Conservation (phyloP, 768 basidiomycete species). For the Filobasidium wieringae region DNA sequence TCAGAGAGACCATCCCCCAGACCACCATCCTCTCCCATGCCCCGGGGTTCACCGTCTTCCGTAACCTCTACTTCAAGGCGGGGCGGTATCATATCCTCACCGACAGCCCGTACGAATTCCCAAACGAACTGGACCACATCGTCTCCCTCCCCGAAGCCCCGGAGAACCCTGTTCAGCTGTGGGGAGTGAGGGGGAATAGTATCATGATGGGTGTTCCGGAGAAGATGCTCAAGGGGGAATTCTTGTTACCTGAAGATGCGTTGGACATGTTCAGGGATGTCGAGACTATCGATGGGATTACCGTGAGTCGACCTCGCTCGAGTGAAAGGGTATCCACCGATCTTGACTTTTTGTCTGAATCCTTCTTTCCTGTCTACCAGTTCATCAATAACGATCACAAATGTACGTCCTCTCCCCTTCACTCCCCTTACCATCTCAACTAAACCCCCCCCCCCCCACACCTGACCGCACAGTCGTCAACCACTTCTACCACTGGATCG, state of each 20-base stretch:
- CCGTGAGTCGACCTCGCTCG: constrained; percentile 9
- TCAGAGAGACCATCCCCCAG: neutral
- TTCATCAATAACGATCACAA: constrained; percentile 24
- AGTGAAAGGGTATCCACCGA: neutral
- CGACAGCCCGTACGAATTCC: constrained; percentile 21
- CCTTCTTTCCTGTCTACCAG: constrained; percentile 6
- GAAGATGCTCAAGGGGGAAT: constrained; percentile 11
- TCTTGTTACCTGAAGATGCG: constrained; percentile 9
- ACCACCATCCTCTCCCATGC: constrained; percentile 19
- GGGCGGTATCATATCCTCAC: constrained; percentile 20
- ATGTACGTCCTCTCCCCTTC: constrained; percentile 14
- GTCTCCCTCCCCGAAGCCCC: neutral
- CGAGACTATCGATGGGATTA: constrained; percentile 12
- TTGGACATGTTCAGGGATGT: constrained; percentile 10
- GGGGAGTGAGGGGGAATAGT: constrained; percentile 2
- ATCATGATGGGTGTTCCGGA: constrained; percentile 3
- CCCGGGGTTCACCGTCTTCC: constrained; percentile 22
- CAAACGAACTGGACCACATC: constrained; percentile 3
- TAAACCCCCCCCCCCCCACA: neutral
- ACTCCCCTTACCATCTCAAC: neutral
- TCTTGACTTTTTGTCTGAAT: neutral
- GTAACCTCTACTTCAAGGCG: constrained; percentile 25
- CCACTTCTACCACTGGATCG: constrained; percentile 29
- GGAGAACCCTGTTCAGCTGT: constrained; percentile 1
- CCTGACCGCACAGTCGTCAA: too few species aligned